Evolutionary conservation across 2,329 filamentous ascomycete species (phyloP), one percentile per base, ranked within the genome.

Genomic region (Coniochaeta prunicola): DNA sequence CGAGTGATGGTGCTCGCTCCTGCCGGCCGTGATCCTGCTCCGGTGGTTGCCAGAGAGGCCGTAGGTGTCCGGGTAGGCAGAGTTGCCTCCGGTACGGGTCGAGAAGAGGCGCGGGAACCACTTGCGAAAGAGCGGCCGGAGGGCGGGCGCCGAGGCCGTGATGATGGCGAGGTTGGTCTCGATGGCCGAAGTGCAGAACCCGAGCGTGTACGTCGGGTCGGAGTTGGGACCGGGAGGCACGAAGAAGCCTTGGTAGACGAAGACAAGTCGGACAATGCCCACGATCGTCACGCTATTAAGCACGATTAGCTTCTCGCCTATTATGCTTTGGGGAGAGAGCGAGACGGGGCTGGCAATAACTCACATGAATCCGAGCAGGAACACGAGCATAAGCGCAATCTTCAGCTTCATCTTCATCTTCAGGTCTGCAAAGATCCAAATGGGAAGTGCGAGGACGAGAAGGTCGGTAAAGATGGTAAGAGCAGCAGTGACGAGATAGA

Each of bases 401-500:
- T 77, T 76, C 13, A 71, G 68, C 33, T 66, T 69, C 21, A 62
- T 65, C 6, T 69, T 68, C 64, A 78, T 76, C 36, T 73, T 74
- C 17, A 78, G 65, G 4, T 69, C 69, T 9, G 73, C 56, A 57
- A 78, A 77, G 30, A 77, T 73, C 63, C 68, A 71, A 33, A 76
- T 69, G 0, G 76, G 76, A 17, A 79, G 63, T 0, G 67, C 59
- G 8, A 73, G 59, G 10, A 70, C 67, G 60, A 71, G 59, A 17
- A 70, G 57, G 58, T 74, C 72, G 30, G 70, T 71, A 31, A 69
- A 31, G 36, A 74, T 69, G 55, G 68, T 72, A 24, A 70, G 62
- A 21, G 61, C 61, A 19, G 68, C 66, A 31, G 57, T 60, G 15
- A 64, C 33, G 4, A 70, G 61, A 58, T 67, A 67, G 30, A 72